These are phyloP conservation scores for Iberis pinnata DNA, from an alignment of 345 rosid genomes.

Conservation along the genomic window DNA sequence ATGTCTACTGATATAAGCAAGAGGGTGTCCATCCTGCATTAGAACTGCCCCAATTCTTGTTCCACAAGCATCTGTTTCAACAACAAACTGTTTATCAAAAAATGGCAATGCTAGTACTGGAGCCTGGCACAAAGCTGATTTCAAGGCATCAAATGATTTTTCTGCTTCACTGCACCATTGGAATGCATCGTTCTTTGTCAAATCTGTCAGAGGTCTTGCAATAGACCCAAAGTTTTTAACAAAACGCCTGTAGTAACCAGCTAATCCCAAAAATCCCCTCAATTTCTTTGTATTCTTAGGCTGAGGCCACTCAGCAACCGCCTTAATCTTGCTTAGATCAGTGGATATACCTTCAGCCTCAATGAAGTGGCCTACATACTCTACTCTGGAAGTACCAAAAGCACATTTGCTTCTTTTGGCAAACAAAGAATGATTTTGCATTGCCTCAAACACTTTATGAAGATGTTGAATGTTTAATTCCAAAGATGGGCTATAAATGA, in stretches of 20 bases:
- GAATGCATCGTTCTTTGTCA: background rate
- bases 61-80: too few relatives aligned
- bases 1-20: too few relatives aligned
- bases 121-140: too few relatives aligned
- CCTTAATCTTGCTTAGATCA: background rate
- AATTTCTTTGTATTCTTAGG: background rate
- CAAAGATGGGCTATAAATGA: background rate
- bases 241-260: background rate
- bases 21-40: too few relatives aligned
- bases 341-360: background rate
- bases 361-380: background rate
- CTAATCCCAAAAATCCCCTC: background rate
- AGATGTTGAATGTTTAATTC: background rate
- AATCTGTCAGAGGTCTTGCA: background rate
- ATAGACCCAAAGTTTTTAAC: background rate
- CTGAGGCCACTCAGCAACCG: background rate
- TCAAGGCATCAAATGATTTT: too few relatives aligned
- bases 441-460: background rate
- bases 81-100: too few relatives aligned
- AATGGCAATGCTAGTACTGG: too few relatives aligned
- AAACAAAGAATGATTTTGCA: background rate
- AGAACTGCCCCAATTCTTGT: too few relatives aligned
- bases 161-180: background rate
- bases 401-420: background rate
- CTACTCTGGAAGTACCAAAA: background rate